These are phyloP conservation scores for Yarrowia sp. DNA, from an alignment of 805 yeast genomes.

Conservation along the genomic window DNA sequence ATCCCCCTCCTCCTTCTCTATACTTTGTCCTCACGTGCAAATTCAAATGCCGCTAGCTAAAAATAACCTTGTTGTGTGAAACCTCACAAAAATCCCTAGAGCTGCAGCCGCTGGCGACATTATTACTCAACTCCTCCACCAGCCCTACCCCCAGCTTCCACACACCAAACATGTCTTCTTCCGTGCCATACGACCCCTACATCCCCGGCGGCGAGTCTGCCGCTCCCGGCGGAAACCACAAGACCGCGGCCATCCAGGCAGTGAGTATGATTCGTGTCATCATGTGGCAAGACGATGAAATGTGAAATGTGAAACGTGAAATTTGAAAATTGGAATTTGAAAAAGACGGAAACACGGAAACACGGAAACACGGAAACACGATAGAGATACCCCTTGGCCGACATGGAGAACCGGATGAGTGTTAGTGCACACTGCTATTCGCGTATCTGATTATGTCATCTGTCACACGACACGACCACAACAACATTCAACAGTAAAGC, in stretches of 20 bases:
- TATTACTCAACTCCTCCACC: constrained; percentile 18
- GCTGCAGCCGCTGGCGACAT: constrained; percentile 20
- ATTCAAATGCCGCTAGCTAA: constrained; percentile 35
- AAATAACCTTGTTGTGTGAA: constrained; percentile 33
- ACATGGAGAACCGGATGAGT: no score
- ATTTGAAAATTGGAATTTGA: no score
- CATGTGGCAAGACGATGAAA: neutral
- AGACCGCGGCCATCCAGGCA: constrained; percentile 84
- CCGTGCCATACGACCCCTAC: constrained; percentile 86
- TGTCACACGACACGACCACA: no score
- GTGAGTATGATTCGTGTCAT: constrained; percentile 54
- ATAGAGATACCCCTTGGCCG: neutral
- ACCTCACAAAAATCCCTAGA: constrained; percentile 29
- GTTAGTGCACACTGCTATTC: no score
- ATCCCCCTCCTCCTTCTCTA: no score
- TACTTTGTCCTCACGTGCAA: constrained; percentile 24
- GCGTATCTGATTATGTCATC: no score
- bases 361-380: neutral
- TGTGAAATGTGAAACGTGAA: neutral
- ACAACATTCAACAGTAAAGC: no score
- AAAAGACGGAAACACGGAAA: neutral
- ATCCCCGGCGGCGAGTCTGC: constrained; percentile 80
- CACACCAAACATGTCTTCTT: constrained; percentile 63
- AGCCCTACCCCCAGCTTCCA: neutral
- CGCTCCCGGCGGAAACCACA: constrained; percentile 61